These are phyloP conservation scores for Periconia digitata DNA, from an alignment of 2,329 filamentous ascomycete species.

Conservation along the genomic window DNA sequence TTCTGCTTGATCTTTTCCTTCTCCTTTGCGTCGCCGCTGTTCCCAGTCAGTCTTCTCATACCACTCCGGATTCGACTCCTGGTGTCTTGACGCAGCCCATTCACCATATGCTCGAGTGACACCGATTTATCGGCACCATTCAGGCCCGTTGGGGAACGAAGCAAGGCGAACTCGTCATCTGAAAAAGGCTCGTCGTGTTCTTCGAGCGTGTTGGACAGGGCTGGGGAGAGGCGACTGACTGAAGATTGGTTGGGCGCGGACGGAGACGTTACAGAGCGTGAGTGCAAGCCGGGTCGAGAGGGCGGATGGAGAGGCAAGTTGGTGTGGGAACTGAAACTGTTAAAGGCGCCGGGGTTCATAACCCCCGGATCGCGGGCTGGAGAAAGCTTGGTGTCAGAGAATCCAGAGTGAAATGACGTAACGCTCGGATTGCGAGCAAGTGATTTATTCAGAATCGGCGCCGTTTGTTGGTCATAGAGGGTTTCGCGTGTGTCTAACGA, in stretches of 20 bases:
- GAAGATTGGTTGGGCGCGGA: constrained; percentile 49
- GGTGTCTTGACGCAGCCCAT: constrained; percentile 59
- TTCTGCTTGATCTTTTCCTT: constrained; percentile 39
- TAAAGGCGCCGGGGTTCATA: constrained; percentile 61
- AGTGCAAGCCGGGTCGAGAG: constrained; percentile 70
- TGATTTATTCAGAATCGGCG: constrained; percentile 86
- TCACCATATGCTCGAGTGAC: constrained; percentile 56
- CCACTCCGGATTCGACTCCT: constrained; percentile 52
- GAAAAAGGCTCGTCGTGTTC: constrained; percentile 76
- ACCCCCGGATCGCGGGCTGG: constrained; percentile 55
- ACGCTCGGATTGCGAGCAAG: constrained; percentile 70
- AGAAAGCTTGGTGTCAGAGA: constrained; percentile 69
- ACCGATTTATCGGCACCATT: constrained; percentile 26
- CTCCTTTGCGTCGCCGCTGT: constrained; percentile 47
- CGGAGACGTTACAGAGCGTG: constrained; percentile 83
- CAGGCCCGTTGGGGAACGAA: constrained; percentile 23
- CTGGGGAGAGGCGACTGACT: constrained; percentile 48
- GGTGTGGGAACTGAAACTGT: constrained; percentile 33
- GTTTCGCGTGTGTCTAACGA: constrained; percentile 72
- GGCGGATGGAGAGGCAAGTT: constrained; percentile 42
- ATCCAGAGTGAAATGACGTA: constrained; percentile 76
- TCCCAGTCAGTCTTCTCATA: constrained; percentile 65
- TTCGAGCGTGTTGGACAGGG: constrained; percentile 68
- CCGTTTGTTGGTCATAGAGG: constrained; percentile 88
- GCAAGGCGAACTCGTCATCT: constrained; percentile 67